Evolutionary conservation across 139 green algal species (phyloP).

Genomic region (Chlorella sp.): DNA sequence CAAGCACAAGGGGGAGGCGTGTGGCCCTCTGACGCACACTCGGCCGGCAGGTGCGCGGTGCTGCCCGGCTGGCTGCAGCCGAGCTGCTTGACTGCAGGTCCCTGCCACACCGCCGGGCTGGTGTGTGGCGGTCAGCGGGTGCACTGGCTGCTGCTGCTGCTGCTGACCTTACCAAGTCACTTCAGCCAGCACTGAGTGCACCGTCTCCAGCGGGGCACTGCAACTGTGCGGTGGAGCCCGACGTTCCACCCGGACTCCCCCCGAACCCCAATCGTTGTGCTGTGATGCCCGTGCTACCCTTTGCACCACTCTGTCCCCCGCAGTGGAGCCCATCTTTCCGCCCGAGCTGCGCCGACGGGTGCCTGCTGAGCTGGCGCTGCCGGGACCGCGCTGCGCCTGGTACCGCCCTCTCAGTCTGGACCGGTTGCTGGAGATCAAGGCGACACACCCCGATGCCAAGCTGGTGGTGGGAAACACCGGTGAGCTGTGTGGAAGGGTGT

Average conservation of each 20-base stretch:
- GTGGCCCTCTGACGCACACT: conserved; percentile 14
- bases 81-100: no score
- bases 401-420: conserved; percentile 74
- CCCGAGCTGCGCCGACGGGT: conserved; percentile 76
- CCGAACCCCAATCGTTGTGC: no score
- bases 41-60: conserved; percentile 9
- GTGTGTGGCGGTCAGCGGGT: no score
- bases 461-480: conserved; percentile 92
- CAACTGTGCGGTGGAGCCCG: no score
- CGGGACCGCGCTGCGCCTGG: conserved; percentile 44
- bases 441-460: conserved; percentile 63
- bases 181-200: no score
- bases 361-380: conserved; percentile 52
- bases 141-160: no score
- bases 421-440: conserved; percentile 81
- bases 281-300: no score
- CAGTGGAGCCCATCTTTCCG: conserved; percentile 93
- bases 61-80: no score
- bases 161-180: no score
- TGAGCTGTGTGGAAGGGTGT: not conserved
- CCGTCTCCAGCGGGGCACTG: no score
- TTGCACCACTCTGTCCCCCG: not conserved
- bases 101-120: no score
- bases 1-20: conserved; percentile 15
- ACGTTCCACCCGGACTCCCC: no score